These are phyloP conservation scores for Nicotiana undulata DNA, from an alignment of 257 asterid genomes.

Conservation along the genomic window DNA sequence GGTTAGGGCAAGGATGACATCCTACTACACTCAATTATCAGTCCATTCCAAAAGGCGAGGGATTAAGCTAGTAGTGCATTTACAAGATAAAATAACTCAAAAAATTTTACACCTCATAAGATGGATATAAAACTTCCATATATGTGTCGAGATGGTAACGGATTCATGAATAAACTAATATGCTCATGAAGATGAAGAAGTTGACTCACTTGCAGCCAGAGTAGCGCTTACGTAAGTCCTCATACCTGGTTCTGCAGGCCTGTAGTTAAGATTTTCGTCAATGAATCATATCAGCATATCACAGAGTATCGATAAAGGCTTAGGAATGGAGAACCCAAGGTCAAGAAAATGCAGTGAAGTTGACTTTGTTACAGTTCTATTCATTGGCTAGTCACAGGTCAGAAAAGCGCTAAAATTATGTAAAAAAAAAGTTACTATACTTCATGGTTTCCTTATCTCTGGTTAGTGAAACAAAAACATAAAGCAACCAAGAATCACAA, in stretches of 20 bases:
- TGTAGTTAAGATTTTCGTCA: slow-evolving; percentile 23
- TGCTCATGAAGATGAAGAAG: slow-evolving; percentile 1
- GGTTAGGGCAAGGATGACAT: neutral
- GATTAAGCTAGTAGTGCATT: neutral
- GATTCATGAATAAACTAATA: neutral
- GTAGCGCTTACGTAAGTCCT: slow-evolving; percentile 56
- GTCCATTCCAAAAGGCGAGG: neutral
- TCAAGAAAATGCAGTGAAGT: neutral
- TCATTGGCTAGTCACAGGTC: neutral
- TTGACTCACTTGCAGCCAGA: slow-evolving; percentile 62
- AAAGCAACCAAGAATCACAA: neutral
- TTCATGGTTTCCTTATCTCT: neutral
- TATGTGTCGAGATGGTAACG: neutral
- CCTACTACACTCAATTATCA: neutral
- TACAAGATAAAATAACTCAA: neutral
- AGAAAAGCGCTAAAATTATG: neutral
- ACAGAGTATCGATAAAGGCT: neutral
- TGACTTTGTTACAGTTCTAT: neutral
- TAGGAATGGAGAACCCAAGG: neutral
- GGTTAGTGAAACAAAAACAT: neutral
- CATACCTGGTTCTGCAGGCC: slow-evolving; percentile 81
- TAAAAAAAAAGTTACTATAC: neutral
- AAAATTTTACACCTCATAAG: neutral
- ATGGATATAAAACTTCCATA: neutral
- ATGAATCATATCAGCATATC: neutral